Percentiles rank a stretch among this genome's conserved stretches.
Evolutionary conservation across 345 rosid genomes (phyloP).

Genomic region (Citrus reticulata): DNA sequence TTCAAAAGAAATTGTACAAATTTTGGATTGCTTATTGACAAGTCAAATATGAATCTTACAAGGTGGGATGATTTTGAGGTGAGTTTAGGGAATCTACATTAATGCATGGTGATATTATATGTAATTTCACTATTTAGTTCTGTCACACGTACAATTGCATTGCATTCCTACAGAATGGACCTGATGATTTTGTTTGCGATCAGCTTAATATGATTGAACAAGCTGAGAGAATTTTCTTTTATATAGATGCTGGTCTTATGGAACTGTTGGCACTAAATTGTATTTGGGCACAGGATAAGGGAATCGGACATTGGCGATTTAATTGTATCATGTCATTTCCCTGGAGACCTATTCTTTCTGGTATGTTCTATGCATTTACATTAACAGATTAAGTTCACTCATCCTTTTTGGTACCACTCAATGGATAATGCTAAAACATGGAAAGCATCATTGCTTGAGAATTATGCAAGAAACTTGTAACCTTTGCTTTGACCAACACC

Average conservation of each 20-base stretch:
- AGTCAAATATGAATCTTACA: constrained; percentile 81
- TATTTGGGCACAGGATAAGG: constrained; percentile 57
- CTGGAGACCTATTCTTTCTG: constrained; percentile 96
- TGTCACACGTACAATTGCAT: background rate
- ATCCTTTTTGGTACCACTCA: background rate
- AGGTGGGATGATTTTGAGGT: constrained; percentile 93
- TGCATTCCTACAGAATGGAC: background rate
- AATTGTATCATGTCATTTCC: constrained; percentile 92
- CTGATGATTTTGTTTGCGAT: background rate
- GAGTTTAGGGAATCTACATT: background rate
- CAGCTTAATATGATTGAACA: background rate
- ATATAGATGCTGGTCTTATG: background rate
- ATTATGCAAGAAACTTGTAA: background rate
- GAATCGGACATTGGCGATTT: constrained; percentile 89
- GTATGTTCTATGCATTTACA: constrained; percentile 23
- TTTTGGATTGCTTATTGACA: constrained; percentile 75
- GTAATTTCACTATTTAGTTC: background rate
- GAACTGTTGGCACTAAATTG: background rate
- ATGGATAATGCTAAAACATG: background rate
- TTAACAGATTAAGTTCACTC: background rate
- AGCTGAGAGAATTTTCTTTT: background rate
- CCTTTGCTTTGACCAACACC: background rate
- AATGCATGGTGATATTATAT: background rate
- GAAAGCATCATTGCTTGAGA: background rate
- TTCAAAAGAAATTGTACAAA: constrained; percentile 91